Evolutionary conservation across 1,139 yeast species (phyloP).

Genomic region (Suhomyces coccinellae): DNA sequence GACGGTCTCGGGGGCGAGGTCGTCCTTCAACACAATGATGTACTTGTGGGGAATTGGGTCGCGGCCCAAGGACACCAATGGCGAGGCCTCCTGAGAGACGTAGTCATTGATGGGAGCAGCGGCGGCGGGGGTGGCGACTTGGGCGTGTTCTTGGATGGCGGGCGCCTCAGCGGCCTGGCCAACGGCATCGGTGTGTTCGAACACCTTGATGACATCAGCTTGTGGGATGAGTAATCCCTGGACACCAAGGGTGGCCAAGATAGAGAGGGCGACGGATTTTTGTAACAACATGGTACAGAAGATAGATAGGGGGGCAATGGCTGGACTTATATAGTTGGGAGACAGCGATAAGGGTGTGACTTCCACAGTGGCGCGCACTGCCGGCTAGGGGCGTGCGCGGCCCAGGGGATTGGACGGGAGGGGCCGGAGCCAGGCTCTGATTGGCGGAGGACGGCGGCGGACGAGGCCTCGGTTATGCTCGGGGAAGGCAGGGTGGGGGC

Average conservation of each 20-base stretch:
- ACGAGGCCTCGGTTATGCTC: no score
- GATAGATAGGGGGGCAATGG: not conserved
- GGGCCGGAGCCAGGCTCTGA: not conserved
- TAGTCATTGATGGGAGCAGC: slow-evolving; percentile 13
- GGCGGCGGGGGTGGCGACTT: slow-evolving; percentile 17
- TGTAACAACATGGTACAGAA: slow-evolving; percentile 42
- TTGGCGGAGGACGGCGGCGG: not conserved
- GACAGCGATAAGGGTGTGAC: slow-evolving; percentile 10
- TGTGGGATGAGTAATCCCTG: slow-evolving; percentile 68
- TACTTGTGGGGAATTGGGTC: slow-evolving; percentile 72
- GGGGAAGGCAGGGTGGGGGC: no score
- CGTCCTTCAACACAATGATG: slow-evolving; percentile 71
- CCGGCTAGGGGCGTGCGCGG: not conserved
- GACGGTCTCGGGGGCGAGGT: slow-evolving; percentile 49
- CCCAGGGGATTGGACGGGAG: slow-evolving; percentile 1
- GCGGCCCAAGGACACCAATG: slow-evolving; percentile 42
- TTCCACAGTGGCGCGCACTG: slow-evolving; percentile 12
- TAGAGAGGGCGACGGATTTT: slow-evolving; percentile 50
- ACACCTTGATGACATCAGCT: slow-evolving; percentile 46
- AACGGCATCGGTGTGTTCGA: slow-evolving; percentile 17
- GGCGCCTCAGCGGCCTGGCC: slow-evolving; percentile 16
- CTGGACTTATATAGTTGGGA: slow-evolving; percentile 7
- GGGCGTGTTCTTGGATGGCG: slow-evolving; percentile 7
- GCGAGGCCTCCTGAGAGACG: slow-evolving; percentile 32
- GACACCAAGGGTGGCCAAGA: slow-evolving; percentile 59